Base-by-base conservation (phyloP, 805 yeast genomes). In the Peterozyma xylosa region DNA sequence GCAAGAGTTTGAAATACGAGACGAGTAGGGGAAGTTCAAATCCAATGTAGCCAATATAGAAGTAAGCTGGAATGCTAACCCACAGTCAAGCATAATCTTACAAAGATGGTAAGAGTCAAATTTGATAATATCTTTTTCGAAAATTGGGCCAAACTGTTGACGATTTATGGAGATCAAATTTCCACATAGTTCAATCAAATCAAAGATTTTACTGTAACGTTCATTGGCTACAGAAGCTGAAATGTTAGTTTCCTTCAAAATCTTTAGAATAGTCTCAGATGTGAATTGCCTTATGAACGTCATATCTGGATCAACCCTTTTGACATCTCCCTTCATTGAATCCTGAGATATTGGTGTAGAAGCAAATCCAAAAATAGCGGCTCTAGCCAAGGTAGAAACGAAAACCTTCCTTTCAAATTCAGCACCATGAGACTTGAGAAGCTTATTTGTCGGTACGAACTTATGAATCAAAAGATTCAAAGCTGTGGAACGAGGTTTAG, bases 381-480 rank as follows among this genome's bases (percentile, higher is more conserved):
- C 66, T 41, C 74, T 71, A 0, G 95, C 81, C 33, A 85, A 63
- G 35, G 76, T 68, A 1, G 91, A 74, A 3, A 88, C 68, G 0
- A 79, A 68, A 16, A 64, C 63, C 50, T 75, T 70, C 62, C 95
- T 66, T 45, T 74, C 74, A 30, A 48, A 58, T 38, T 70, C 77
- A 11, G 64, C 55, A 2, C 69, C 73, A 3, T 50, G 48, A 11
- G 63, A 65, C 1, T 59, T 58, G 9, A 56, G 67, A 34, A 66
- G 66, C 50, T 63, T 67, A n/a, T 72, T 66, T 2, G 80, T 70
- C 2, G 84, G 79, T 2, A 89, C 60, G 40, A 90, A 68, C 54
- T 84, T 89, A 56, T 86, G 89, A 14, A 89, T 60, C 47, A 89
- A 72, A 51, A 86, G 78, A 56, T 88, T 86, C 48, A 90, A 60